Evolutionary conservation across 202 grass and related monocot species (phyloP).

Genomic region (Miscanthus sacchariflorus): DNA sequence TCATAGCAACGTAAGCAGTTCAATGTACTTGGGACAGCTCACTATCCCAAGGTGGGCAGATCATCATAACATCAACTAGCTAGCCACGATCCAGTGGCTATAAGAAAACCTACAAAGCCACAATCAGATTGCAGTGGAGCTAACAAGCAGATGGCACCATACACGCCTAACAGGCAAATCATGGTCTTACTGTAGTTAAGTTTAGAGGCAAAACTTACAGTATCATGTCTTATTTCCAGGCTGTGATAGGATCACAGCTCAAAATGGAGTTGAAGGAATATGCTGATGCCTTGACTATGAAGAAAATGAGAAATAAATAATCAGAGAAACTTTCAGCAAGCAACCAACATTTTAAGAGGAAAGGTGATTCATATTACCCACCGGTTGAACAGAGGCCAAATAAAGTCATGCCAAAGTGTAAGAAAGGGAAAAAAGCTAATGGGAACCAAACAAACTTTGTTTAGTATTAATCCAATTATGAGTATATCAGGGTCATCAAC

Average conservation of each 20-base stretch:
- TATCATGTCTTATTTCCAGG: background rate
- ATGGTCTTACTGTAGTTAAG: background rate
- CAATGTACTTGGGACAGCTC: background rate
- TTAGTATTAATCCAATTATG: background rate
- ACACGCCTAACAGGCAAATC: background rate
- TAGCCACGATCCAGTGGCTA: background rate
- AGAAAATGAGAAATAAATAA: background rate
- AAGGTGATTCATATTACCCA: background rate
- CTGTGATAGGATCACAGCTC: background rate
- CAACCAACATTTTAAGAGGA: background rate
- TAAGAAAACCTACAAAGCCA: background rate
- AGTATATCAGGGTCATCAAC: background rate
- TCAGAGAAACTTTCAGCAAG: slow-evolving; percentile 18
- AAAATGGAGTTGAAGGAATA: background rate
- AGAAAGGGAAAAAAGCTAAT: background rate
- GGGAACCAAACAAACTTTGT: background rate
- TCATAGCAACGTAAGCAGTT: background rate
- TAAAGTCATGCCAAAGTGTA: background rate
- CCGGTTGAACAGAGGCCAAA: background rate
- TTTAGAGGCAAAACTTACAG: background rate
- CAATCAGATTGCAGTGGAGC: background rate
- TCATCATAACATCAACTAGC: background rate
- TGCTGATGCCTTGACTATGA: background rate
- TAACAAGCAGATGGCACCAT: background rate
- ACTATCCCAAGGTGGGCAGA: background rate